Evolutionary conservation across 192 early-diverging fungal genomes (phyloP).

Genomic region (Backusella circina): DNA sequence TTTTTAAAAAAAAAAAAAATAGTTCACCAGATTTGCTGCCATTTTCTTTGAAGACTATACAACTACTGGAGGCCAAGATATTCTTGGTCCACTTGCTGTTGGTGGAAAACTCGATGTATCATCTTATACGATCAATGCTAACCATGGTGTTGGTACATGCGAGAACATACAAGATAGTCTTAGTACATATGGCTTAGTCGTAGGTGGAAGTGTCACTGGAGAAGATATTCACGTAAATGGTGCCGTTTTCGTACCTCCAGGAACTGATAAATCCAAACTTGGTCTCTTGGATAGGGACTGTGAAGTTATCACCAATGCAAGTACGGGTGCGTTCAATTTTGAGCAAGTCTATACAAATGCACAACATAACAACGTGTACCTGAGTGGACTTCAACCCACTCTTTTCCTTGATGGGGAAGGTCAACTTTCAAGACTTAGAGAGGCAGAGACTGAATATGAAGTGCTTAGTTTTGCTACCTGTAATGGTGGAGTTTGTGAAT

Average conservation of each 20-base stretch:
- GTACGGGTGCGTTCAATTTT: not conserved
- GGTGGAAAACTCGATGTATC: not conserved
- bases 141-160: too few species aligned
- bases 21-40: not conserved
- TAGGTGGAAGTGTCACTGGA: not conserved
- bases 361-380: not conserved
- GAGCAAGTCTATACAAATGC: not conserved
- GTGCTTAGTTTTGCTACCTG: not conserved
- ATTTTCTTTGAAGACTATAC: not conserved
- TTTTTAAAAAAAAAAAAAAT: too few species aligned
- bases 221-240: not conserved
- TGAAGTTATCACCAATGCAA: not conserved
- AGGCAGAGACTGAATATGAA: not conserved
- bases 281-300: not conserved
- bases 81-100: not conserved
- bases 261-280: not conserved
- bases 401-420: not conserved
- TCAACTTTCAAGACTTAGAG: not conserved
- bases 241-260: not conserved
- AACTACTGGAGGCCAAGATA: not conserved
- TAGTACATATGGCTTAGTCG: not conserved
- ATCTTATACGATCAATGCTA: not conserved
- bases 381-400: not conserved
- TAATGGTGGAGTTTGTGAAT: not conserved
- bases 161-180: not conserved